A percentile compares a stretch with the other conserved stretches of the same genome.
These are phyloP conservation scores for Chalara sp. DNA, from an alignment of 2,329 filamentous ascomycete species.

Conservation along the genomic window DNA sequence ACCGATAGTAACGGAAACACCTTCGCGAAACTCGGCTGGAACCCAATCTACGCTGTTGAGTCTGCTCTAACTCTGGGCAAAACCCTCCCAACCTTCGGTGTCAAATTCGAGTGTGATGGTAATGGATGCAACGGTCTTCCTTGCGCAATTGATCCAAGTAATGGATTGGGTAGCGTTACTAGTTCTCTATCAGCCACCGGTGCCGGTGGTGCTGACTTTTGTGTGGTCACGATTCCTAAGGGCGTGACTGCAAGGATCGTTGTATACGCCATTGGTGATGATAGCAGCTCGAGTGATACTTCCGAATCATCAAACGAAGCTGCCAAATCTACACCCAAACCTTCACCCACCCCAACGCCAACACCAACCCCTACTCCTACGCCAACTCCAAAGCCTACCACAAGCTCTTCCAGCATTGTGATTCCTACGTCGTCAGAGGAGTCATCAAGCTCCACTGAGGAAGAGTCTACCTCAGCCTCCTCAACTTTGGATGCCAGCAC, in stretches of 20 bases:
- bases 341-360: conserved; percentile 5
- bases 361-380: conserved; percentile 21
- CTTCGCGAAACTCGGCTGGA: conserved; percentile 71
- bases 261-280: conserved; percentile 39
- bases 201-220: conserved; percentile 64
- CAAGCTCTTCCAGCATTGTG: neutral
- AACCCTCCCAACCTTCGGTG: conserved; percentile 56
- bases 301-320: conserved; percentile 7
- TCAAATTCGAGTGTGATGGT: conserved; percentile 63
- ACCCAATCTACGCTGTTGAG: conserved; percentile 61
- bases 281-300: conserved; percentile 12
- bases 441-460: conserved; percentile 10
- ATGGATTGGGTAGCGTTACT: conserved; percentile 49
- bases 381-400: conserved; percentile 18
- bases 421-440: no score
- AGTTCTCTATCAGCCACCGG: conserved; percentile 49
- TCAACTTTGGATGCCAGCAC: conserved; percentile 8
- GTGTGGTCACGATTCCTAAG: conserved; percentile 67
- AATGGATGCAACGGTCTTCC: conserved; percentile 66
- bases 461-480: conserved; percentile 15
- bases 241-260: conserved; percentile 63
- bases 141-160: conserved; percentile 61
- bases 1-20: conserved; percentile 57
- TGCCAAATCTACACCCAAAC: conserved; percentile 4
- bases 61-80: conserved; percentile 36